Base-by-base conservation (phyloP, 108 stramenopile species). In the Aurantiochytrium sp. region DNA sequence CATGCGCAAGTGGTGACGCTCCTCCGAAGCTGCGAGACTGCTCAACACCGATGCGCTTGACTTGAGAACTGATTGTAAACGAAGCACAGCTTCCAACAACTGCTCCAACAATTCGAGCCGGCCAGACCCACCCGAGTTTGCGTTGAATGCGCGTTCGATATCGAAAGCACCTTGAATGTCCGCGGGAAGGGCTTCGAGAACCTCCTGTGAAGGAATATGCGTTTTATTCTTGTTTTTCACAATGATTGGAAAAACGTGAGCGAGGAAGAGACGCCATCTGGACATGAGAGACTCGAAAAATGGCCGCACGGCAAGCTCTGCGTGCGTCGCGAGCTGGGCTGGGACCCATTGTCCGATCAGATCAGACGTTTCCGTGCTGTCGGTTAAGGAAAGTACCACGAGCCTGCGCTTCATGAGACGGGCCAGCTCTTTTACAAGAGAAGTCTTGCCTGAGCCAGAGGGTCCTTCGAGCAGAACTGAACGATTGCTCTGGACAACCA, bases 281-380 rank as follows among this genome's bases (percentile, higher is more conserved):
- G 76, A 83, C 5, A 83, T 6, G 12, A 53, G 49, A 47, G 76
- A 23, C 19, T 12, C 44, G 28, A 6, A 28, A 18, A 53, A 53
- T 28, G 76, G 76, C 23, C 51, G 49, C 51, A 83, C 6, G 1
- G 76, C 19, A 18, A 69, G 64, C 6, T 69, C 14, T 18, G 64
- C 64, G 6, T 18, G 64, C 6, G 64, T 69, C 64, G 18, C 18
- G 14, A 69, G 14, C 64, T 69, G 64, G 18, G 64, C 18, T 28
- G 64, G 64, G 19, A 87, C 42, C 89, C 89, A 90, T 42, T 90
- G 89, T 12, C 89, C 89, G 28, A 90, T 87, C 12, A 90, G 87
- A 23, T 90, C 89, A 5, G 89, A 43, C 5, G 87, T 59, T 21
- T 90, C 89, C 53, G 76, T 87, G 51, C 72, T 72, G 55, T 90